Evolutionary conservation across 2,329 filamentous ascomycete species (phyloP), one percentile per base, ranked within the genome.

Genomic region (Ramularia endophylla): DNA sequence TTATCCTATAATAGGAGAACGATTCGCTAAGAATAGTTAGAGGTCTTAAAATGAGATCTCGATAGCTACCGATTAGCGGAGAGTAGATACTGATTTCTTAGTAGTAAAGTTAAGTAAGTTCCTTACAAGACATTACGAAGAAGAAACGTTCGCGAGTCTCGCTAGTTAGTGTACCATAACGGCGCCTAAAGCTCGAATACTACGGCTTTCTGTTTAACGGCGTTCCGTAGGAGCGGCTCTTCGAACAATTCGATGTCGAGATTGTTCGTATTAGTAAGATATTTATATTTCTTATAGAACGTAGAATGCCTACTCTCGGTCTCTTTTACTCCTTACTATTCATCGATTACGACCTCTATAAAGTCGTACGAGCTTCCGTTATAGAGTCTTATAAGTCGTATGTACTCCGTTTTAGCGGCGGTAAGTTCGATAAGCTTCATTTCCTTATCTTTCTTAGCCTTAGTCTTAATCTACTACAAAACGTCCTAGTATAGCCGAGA

Each of bases 131-230:
- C 32, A 3, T 17, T 20, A 1, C 20, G 5, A n/a, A 34, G 32
- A 13, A 34, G n/a, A 11, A 19, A 34, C 5, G 20, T 25, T 25
- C 22, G 22, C 6, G 22, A 6, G 22, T 76, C 66, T 8, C 77
- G 66, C 52, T 78, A 81, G 0, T 58, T 57, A 4, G 60, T 57
- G 13, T 77, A 67, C 2, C 59, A 57, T 3, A 50, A 20, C 0
- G 76, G 75, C 17, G 64, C 62, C 0, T 36, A 46, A 1, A 80
- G 54, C 46, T 80, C 77, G 36, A 80, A 77, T 0, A 79, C 45
- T 0, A 73, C 57, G 0, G 63, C 64, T 22, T 70, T 67, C n/a
- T 59, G 59, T 5, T 64, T 50, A 2, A 57, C 44, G 0, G 54
- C 36, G 2, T 61, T 41, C 0, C 39, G 25, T 3, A 74, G 75